Percentiles rank a stretch among this genome's conserved stretches.
Conservation (phyloP, 805 yeast species). For the Teunomyces pallodes region DNA sequence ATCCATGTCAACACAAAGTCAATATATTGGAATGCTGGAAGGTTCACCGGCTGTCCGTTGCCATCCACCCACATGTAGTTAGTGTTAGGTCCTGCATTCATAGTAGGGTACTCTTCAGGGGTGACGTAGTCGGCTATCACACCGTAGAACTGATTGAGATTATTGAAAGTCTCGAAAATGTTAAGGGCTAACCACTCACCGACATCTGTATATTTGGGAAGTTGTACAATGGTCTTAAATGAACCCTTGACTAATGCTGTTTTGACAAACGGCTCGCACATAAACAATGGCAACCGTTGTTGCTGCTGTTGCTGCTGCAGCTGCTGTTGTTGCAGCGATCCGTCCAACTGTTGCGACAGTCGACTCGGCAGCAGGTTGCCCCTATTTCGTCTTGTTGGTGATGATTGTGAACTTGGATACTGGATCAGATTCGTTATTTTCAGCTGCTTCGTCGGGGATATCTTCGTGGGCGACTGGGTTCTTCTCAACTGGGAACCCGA, state of each 20-base stretch:
- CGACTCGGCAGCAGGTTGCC: conserved; percentile 11
- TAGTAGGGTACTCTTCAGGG: conserved; percentile 83
- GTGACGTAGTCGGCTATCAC: conserved; percentile 89
- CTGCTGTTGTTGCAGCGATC: conserved; percentile 9
- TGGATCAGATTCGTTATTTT: conserved; percentile 18
- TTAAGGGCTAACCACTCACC: conserved; percentile 97
- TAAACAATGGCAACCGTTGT: conserved; percentile 54
- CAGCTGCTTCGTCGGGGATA: conserved; percentile 40
- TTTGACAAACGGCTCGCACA: conserved; percentile 90
- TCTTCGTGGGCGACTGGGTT: conserved; percentile 38
- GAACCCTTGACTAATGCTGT: conserved; percentile 96
- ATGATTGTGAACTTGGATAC: conserved; percentile 20
- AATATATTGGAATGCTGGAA: conserved; percentile 91
- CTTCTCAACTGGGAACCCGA: conserved; percentile 37
- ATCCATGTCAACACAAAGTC: conserved; percentile 92
- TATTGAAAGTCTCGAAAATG: conserved; percentile 83
- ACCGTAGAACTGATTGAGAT: conserved; percentile 83
- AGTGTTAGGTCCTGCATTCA: conserved; percentile 93
- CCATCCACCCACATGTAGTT: conserved; percentile 91
- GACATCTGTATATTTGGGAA: conserved; percentile 90
- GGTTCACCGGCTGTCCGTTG: conserved; percentile 68
- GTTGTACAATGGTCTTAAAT: conserved; percentile 89
- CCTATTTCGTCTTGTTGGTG: conserved; percentile 21
- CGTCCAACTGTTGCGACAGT: conserved; percentile 4
- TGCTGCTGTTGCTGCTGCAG: conserved; percentile 10